A percentile compares a stretch with the other conserved stretches of the same genome.
Conservation (phyloP, 768 basidiomycete species). For the Pleurotus tuber-regium region DNA sequence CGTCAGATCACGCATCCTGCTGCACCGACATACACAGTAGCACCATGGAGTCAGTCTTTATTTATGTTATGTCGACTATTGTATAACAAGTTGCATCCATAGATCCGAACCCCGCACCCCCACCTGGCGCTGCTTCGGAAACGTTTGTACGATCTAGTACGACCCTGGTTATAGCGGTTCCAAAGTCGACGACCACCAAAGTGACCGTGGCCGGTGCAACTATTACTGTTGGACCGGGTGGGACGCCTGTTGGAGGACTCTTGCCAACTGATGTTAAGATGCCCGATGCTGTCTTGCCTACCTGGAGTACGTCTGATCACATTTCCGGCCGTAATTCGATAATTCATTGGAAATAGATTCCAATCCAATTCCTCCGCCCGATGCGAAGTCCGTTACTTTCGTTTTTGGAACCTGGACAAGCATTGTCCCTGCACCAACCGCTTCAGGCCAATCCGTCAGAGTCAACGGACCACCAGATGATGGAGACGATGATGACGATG, state of each 20-base stretch:
- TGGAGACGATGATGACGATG: neutral
- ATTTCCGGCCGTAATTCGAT: neutral
- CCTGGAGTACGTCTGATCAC: neutral
- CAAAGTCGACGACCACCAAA: neutral
- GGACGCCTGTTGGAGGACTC: neutral
- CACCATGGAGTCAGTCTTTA: conserved; percentile 10
- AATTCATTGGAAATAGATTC: neutral
- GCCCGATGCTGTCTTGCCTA: neutral
- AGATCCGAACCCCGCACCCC: neutral
- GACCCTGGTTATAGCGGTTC: neutral
- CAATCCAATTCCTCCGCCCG: neutral
- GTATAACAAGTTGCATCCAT: neutral
- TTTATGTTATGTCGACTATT: too few species aligned
- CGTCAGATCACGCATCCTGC: conserved; percentile 1
- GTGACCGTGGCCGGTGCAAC: neutral
- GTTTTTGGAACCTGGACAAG: neutral
- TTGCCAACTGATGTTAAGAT: neutral
- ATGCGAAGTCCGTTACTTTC: neutral
- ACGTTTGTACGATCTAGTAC: neutral
- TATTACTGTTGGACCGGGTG: neutral
- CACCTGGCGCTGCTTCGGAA: neutral
- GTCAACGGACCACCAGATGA: neutral
- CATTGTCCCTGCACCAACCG: neutral
- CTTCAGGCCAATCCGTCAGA: neutral
- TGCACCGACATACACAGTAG: neutral